phyloP scores from a whole-genome alignment of 2,329 filamentous ascomycete genomes.

The Teratosphaeria epicoccoides region DNA sequence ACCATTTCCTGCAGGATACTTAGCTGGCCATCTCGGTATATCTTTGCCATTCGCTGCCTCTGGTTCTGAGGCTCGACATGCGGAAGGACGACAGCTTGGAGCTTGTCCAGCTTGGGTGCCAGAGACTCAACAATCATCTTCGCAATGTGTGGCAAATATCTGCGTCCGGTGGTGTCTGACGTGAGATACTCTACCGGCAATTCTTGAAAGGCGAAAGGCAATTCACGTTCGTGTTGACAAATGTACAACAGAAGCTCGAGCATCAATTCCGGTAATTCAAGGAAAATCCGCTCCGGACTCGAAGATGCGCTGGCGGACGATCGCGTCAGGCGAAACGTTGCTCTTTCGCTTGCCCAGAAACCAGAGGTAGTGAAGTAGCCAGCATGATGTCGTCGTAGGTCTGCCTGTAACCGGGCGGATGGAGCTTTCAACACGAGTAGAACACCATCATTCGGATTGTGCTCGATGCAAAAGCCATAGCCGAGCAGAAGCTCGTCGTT shows the following conservation, averaged over 20 bases:
- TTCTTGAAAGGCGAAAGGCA: slow-evolving; percentile 20
- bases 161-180: slow-evolving; percentile 13
- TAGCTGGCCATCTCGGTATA: slow-evolving; percentile 34
- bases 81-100: slow-evolving; percentile 17
- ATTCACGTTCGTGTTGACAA: slow-evolving; percentile 23
- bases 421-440: slow-evolving; percentile 33
- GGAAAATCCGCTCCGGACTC: slow-evolving; percentile 12
- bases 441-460: slow-evolving; percentile 39
- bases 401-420: slow-evolving; percentile 25
- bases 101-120: slow-evolving; percentile 24
- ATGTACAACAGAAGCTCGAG: slow-evolving; percentile 27
- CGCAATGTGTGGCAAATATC: slow-evolving; percentile 25
- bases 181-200: slow-evolving; percentile 19
- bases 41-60: slow-evolving; percentile 31
- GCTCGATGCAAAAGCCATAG: slow-evolving; percentile 41
- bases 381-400: slow-evolving; percentile 20
- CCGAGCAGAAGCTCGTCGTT: slow-evolving; percentile 44
- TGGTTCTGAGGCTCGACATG: slow-evolving; percentile 22
- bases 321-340: slow-evolving; percentile 27
- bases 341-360: slow-evolving; percentile 26
- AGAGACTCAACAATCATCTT: slow-evolving; percentile 26
- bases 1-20: slow-evolving; percentile 22
- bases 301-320: not conserved
- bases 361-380: slow-evolving; percentile 24
- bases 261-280: slow-evolving; percentile 21